Evolutionary conservation across 352 stramenopile genomes (phyloP).

Genomic region (Phytophthora sp.): DNA sequence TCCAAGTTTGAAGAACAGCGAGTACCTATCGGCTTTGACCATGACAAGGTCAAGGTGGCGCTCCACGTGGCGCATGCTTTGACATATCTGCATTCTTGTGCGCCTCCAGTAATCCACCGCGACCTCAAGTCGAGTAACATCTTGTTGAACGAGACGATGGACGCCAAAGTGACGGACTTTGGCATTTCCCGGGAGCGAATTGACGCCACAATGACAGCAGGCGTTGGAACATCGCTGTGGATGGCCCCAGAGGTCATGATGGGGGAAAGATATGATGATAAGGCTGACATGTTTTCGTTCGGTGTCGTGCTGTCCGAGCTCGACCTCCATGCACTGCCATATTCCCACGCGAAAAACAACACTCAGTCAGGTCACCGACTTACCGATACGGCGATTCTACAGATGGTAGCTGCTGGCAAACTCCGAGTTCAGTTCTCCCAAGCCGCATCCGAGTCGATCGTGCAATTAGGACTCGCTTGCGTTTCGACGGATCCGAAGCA

Average conservation of each 20-base stretch:
- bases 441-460: conserved; percentile 18
- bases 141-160: conserved; percentile 28
- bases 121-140: conserved; percentile 37
- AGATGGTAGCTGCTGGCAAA: conserved; percentile 46
- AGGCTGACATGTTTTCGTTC: conserved; percentile 49
- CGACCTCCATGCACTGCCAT: conserved; percentile 32
- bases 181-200: conserved; percentile 34
- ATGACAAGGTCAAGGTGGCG: conserved; percentile 37
- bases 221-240: conserved; percentile 39
- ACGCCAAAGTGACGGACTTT: conserved; percentile 41
- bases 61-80: conserved; percentile 39
- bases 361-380: conserved; percentile 15
- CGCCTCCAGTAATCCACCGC: conserved; percentile 28
- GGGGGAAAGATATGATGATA: conserved; percentile 42
- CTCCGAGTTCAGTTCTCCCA: conserved; percentile 42
- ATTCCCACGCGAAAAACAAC: conserved; percentile 33
- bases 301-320: conserved; percentile 45
- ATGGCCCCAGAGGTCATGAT: conserved; percentile 47
- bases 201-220: conserved; percentile 39
- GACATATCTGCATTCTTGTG: conserved; percentile 45
- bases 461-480: conserved; percentile 34
- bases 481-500: conserved; percentile 36
- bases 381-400: conserved; percentile 44
- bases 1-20: conserved; percentile 33
- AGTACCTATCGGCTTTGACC: conserved; percentile 27